Conservation (phyloP, 1,139 yeast genomes). For the Arxiozyma slooffiae region DNA sequence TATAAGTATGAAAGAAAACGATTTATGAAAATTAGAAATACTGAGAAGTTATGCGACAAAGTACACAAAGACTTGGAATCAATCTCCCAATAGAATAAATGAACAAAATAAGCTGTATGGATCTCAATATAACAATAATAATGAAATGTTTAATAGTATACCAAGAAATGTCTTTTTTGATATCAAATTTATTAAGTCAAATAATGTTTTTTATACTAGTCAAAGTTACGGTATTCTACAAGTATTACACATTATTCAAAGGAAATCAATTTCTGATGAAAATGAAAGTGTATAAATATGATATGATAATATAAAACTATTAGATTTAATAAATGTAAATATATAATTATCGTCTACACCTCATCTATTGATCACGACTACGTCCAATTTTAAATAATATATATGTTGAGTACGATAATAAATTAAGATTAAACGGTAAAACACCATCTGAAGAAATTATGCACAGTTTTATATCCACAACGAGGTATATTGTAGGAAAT, state of each 20-base stretch:
- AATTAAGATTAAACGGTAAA: slow-evolving; percentile 6
- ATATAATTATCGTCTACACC: slow-evolving; percentile 29
- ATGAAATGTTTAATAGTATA: slow-evolving; percentile 34
- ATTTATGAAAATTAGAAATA: slow-evolving; percentile 73
- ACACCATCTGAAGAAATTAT: slow-evolving; percentile 1
- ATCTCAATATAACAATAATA: slow-evolving; percentile 21
- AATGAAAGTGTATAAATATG: neutral
- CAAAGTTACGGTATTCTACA: slow-evolving; percentile 1
- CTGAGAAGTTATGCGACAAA: slow-evolving; percentile 59
- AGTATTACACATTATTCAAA: neutral
- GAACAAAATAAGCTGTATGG: neutral
- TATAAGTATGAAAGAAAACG: slow-evolving; percentile 61
- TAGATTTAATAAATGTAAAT: slow-evolving; percentile 18
- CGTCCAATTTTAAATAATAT: slow-evolving; percentile 51
- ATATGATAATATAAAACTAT: neutral
- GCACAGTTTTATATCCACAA: neutral
- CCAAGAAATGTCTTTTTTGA: slow-evolving; percentile 68
- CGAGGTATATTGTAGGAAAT: slow-evolving; percentile 32
- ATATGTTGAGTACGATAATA: slow-evolving; percentile 47
- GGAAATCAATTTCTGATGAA: neutral
- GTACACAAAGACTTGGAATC: slow-evolving; percentile 34
- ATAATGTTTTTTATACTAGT: neutral
- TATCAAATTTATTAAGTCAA: slow-evolving; percentile 25
- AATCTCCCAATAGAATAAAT: slow-evolving; percentile 10
- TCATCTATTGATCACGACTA: slow-evolving; percentile 39